These are phyloP conservation scores for Coemansia sp. DNA, from an alignment of 192 early-diverging fungal species.

Conservation along the genomic window DNA sequence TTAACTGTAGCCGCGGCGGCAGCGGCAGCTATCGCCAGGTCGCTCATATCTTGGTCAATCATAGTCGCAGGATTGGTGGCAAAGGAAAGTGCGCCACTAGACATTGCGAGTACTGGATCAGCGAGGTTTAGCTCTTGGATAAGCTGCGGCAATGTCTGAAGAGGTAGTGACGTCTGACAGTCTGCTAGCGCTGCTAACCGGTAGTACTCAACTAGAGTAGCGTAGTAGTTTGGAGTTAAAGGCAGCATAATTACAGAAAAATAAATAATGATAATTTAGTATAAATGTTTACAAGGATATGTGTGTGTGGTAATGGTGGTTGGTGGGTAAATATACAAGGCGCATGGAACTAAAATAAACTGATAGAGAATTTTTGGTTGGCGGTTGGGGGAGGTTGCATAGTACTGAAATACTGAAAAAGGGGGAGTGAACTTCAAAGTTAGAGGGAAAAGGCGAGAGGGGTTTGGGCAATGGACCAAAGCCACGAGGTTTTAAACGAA, in stretches of 20 bases:
- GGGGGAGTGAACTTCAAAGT: not conserved
- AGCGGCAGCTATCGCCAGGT: conserved; percentile 9
- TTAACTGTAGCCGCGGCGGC: conserved; percentile 3
- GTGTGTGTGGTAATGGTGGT: not conserved
- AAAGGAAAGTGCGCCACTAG: conserved; percentile 17
- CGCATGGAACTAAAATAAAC: not conserved
- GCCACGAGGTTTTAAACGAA: not conserved
- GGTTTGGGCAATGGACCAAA: not conserved
- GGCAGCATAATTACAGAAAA: not conserved
- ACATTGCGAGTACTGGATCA: conserved; percentile 6
- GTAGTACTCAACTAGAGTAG: not conserved
- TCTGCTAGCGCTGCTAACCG: not conserved
- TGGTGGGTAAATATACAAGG: not conserved
- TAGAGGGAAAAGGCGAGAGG: not conserved
- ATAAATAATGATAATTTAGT: conserved; percentile 2
- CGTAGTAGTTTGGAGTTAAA: conserved; percentile 1
- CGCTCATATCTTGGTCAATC: conserved; percentile 4
- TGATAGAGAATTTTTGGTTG: not conserved
- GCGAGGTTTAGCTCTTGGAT: not conserved
- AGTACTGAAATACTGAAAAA: not conserved
- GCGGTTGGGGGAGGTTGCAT: not conserved
- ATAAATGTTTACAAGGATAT: not conserved
- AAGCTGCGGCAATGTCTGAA: conserved; percentile 2
- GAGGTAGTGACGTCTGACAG: not conserved
- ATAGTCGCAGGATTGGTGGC: conserved; percentile 5